phyloP scores from a whole-genome alignment of 345 rosid species.

The Murraya paniculata region DNA sequence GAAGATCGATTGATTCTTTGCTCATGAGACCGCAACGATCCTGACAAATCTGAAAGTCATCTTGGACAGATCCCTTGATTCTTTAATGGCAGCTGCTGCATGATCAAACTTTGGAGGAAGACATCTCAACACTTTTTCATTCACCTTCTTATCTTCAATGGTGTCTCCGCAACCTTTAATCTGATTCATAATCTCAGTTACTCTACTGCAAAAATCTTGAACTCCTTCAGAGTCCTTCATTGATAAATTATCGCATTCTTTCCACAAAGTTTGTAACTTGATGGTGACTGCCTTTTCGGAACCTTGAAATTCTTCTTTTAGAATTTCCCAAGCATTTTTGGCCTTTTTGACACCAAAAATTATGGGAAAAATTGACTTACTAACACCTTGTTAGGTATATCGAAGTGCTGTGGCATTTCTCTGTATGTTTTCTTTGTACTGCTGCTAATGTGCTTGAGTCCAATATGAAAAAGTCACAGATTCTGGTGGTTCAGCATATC shows the following conservation, averaged over 20 bases:
- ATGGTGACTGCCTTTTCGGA: not conserved
- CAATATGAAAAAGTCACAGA: no score
- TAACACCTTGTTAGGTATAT: not conserved
- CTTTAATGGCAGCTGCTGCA: not conserved
- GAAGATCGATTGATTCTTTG: not conserved
- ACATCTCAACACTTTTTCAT: not conserved
- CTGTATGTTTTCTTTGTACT: not conserved
- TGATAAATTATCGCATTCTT: not conserved
- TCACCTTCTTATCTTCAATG: not conserved
- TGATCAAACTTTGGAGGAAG: not conserved
- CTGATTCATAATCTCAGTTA: not conserved
- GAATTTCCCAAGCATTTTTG: not conserved
- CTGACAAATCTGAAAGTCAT: not conserved
- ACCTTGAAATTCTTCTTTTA: not conserved
- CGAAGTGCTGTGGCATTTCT: not conserved
- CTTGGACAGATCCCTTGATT: not conserved
- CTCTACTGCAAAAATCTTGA: not conserved
- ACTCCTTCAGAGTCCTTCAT: not conserved
- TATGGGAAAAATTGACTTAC: not conserved
- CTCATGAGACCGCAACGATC: not conserved
- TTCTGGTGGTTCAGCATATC: no score
- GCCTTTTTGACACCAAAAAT: not conserved
- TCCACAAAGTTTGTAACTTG: not conserved
- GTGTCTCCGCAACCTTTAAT: not conserved
- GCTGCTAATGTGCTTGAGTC: accelerated